Conservation (phyloP, 208 protist genomes). For the Trypanosoma vivax region DNA sequence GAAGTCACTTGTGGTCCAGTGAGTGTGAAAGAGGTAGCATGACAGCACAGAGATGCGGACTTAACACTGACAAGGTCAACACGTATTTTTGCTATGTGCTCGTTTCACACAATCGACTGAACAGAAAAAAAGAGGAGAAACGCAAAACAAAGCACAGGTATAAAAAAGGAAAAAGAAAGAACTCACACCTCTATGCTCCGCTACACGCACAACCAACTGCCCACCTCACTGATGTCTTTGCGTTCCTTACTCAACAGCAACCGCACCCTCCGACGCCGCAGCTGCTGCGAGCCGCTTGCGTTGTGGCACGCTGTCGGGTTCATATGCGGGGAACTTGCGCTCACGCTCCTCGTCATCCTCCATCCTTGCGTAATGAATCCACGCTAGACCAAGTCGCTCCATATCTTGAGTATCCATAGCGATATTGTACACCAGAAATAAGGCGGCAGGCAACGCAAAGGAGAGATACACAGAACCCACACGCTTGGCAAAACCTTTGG, state of each 20-base stretch:
- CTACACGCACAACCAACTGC: no score
- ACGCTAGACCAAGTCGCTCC: slow-evolving; percentile 74
- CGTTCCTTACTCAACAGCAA: slow-evolving; percentile 27
- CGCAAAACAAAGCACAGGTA: no score
- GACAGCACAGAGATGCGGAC: no score
- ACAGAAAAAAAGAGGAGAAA: no score
- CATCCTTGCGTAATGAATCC: slow-evolving; percentile 51
- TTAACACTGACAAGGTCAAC: no score
- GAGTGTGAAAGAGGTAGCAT: no score
- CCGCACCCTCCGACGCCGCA: slow-evolving; percentile 55
- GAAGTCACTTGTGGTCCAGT: no score
- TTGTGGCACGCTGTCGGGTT: slow-evolving; percentile 55
- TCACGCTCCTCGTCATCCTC: slow-evolving; percentile 64
- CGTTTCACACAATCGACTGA: no score
- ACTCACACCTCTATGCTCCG: no score
- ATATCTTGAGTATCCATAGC: slow-evolving; percentile 52
- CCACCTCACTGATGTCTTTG: background rate
- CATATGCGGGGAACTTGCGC: slow-evolving; percentile 71
- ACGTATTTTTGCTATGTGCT: no score
- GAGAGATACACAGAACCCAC: slow-evolving; percentile 40
- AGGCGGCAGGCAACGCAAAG: slow-evolving; percentile 42
- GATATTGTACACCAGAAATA: slow-evolving; percentile 48
- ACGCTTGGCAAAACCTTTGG: slow-evolving; percentile 46
- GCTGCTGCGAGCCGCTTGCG: slow-evolving; percentile 61
- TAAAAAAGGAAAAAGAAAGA: no score